phyloP scores from a whole-genome alignment of 805 yeast genomes.

The Saccharomycopsis capsularis region DNA sequence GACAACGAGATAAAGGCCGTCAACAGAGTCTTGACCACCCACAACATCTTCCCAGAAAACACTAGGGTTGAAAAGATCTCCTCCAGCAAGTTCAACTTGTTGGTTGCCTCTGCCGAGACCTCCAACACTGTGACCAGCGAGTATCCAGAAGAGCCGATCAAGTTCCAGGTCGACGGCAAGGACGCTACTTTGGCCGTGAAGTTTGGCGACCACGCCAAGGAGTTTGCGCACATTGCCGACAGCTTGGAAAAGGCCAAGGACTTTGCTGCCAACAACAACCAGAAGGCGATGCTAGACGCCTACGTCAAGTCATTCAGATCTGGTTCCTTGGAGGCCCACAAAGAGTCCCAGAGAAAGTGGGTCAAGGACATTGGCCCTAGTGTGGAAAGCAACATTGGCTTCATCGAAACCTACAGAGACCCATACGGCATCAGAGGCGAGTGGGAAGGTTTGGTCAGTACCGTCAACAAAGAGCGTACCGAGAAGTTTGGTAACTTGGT shows the following conservation, averaged over 20 bases:
- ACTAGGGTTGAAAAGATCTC: conserved; percentile 59
- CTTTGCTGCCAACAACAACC: conserved; percentile 67
- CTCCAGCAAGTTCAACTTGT: conserved; percentile 45
- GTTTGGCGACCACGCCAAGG: conserved; percentile 73
- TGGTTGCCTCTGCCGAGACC: conserved; percentile 60
- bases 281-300: conserved; percentile 53
- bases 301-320: conserved; percentile 68
- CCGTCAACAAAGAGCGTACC: conserved; percentile 83
- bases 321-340: conserved; percentile 81
- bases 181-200: conserved; percentile 41
- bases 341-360: conserved; percentile 79
- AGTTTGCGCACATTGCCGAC: conserved; percentile 53
- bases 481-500: conserved; percentile 71
- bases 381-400: conserved; percentile 78
- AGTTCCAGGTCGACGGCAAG: conserved; percentile 34
- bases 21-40: conserved; percentile 55
- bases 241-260: conserved; percentile 51
- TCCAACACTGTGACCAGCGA: conserved; percentile 38
- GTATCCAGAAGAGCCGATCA: conserved; percentile 42
- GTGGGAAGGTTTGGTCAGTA: conserved; percentile 88
- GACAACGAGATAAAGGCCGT: conserved; percentile 59
- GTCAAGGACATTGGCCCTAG: conserved; percentile 79
- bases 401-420: conserved; percentile 88
- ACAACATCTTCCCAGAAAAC: conserved; percentile 70
- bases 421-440: conserved; percentile 90